Base-by-base conservation (phyloP, 805 yeast species). In the Candida coquimbonensis region DNA sequence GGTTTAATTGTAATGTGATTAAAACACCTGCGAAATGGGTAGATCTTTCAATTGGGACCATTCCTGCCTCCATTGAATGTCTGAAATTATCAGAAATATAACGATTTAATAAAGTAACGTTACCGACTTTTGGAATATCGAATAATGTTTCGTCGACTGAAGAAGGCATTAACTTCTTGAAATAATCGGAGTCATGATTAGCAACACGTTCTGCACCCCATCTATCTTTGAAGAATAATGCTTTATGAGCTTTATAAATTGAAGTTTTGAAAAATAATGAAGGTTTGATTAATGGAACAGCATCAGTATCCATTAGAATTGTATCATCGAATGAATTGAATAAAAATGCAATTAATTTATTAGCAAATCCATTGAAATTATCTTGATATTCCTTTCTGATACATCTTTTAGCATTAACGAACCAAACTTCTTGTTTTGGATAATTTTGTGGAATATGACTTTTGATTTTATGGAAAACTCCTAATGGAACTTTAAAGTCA, bases 251-350 rank as follows among this genome's bases (percentile, higher is more conserved):
- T 31, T 53, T 46, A 52, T 65, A 73, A 36, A 64, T 62, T 16
- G 61, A 56, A 39, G 61, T 44, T 19, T 64, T 54, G 52, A 69
- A 69, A 39, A 60, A 56, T 11, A 49, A 54, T 6, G 61, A 62
- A 6, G 73, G 68, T 12, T 63, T 56, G 41, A 67, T 62, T 32
- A 74, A 55, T 1, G 74, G 63, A 11, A 73, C 74, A 1, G 75
- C 56, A 52, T 76, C 81, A 5, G 80, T 74, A 55, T 76, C 81
- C 53, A 77, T 46, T 21, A 76, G 60, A 16, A 76, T 59, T 33
- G 70, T 61, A 45, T 72, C 74, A 40, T 67, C 67, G 50, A 75
- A 76, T 29, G 77, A 66, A 41, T 64, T 66, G 61, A 74, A 74
- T 38, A 72, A 47, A 6, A 68, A 59, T 0, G 80, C 77, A 29